Percentiles rank a stretch among this genome's conserved stretches.
These are phyloP conservation scores for Colletotrichum sp. DNA, from an alignment of 2,329 filamentous ascomycete genomes.

Conservation along the genomic window DNA sequence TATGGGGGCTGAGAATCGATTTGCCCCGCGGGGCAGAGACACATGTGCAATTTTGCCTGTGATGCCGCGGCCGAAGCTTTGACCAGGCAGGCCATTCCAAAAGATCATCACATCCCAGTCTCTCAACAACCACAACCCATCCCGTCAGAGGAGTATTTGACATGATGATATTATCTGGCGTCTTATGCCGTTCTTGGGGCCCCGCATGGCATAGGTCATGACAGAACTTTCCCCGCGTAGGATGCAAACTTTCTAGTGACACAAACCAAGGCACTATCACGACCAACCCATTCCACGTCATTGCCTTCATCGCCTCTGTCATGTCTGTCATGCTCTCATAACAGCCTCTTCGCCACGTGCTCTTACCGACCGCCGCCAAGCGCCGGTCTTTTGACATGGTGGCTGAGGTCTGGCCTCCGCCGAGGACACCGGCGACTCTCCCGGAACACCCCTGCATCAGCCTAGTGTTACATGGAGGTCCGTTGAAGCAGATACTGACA, in stretches of 20 bases:
- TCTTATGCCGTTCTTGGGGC: neutral
- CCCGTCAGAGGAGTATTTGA: neutral
- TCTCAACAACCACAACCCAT: neutral
- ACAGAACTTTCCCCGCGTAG: slow-evolving; percentile 5
- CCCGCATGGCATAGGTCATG: neutral
- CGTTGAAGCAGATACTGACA: neutral
- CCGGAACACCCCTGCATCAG: neutral
- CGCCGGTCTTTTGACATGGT: neutral
- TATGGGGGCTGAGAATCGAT: neutral
- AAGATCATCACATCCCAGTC: neutral
- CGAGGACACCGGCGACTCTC: neutral
- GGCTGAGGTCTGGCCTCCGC: neutral
- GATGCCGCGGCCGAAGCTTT: slow-evolving; percentile 10
- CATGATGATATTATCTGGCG: neutral
- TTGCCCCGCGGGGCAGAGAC: neutral
- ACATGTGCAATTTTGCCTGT: neutral
- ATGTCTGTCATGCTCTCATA: neutral
- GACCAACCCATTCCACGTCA: neutral
- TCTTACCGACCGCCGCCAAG: neutral
- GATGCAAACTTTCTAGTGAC: neutral
- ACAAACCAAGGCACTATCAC: neutral
- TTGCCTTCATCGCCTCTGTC: neutral
- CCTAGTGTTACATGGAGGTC: neutral
- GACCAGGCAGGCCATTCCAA: neutral
- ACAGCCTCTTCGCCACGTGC: neutral